phyloP scores from a whole-genome alignment of 1,139 yeast species.

The Magnusiomyces magnusii region DNA sequence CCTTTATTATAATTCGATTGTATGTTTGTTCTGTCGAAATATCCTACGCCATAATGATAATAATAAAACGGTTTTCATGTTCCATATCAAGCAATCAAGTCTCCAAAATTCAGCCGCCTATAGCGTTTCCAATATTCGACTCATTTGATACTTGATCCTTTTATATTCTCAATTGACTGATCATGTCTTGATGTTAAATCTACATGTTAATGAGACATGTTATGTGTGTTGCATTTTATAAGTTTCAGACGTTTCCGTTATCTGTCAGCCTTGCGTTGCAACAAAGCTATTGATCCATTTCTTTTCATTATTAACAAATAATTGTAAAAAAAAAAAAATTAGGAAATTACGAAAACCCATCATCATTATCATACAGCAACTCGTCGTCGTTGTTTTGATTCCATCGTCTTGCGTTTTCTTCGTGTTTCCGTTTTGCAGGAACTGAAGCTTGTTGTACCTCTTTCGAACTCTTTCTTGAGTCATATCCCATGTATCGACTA shows the following conservation, averaged over 20 bases:
- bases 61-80: background rate
- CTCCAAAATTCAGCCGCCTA: too few relatives aligned
- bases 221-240: background rate
- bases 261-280: background rate
- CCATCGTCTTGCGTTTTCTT: background rate
- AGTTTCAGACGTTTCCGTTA: background rate
- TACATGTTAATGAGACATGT: too few relatives aligned
- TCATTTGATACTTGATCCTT: too few relatives aligned
- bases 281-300: background rate
- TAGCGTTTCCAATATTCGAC: too few relatives aligned
- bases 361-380: background rate
- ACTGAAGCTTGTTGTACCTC: background rate
- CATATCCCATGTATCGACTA: background rate
- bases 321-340: too few relatives aligned
- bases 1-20: too few relatives aligned
- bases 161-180: too few relatives aligned
- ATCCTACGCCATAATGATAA: too few relatives aligned
- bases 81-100: background rate
- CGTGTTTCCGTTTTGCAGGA: background rate
- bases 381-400: background rate
- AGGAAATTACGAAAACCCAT: background rate
- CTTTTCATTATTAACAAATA: background rate
- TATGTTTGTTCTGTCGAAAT: too few relatives aligned
- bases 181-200: too few relatives aligned
- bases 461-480: background rate